Evolutionary conservation across 192 early-diverging fungal species (phyloP).

Genomic region (Backusella liffmaniae): DNA sequence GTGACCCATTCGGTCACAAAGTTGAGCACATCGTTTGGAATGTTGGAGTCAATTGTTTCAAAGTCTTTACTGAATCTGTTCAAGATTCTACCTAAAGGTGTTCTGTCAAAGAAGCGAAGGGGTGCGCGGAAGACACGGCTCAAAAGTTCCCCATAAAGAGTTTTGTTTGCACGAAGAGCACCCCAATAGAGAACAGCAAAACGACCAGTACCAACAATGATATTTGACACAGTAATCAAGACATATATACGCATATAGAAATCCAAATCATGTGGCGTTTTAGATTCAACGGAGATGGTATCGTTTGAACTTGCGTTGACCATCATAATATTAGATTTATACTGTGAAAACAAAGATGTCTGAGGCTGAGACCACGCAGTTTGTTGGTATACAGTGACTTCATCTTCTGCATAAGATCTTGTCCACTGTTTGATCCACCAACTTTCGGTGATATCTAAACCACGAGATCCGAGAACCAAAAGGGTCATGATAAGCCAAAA

Average conservation of each 20-base stretch:
- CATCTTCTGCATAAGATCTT: conserved; percentile 18
- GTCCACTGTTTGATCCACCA: conserved; percentile 48
- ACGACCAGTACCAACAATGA: conserved; percentile 42
- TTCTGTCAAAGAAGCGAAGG: conserved; percentile 79
- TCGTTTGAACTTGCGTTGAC: conserved; percentile 49
- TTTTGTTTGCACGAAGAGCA: conserved; percentile 49
- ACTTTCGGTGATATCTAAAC: conserved; percentile 35
- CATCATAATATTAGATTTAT: conserved; percentile 13
- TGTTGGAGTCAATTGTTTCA: conserved; percentile 44
- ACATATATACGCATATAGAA: conserved; percentile 65
- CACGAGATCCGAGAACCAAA: conserved; percentile 36
- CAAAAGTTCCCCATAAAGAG: conserved; percentile 55
- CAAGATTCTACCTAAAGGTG: conserved; percentile 78
- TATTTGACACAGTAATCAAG: conserved; percentile 45
- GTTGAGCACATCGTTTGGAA: conserved; percentile 14
- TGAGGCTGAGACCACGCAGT: conserved; percentile 11
- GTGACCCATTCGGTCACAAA: conserved; percentile 7
- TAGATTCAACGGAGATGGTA: conserved; percentile 16
- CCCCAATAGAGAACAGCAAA: conserved; percentile 44
- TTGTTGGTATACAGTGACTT: conserved; percentile 10
- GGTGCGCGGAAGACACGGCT: conserved; percentile 57
- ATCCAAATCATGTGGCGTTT: conserved; percentile 28
- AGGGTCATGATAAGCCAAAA: conserved; percentile 55
- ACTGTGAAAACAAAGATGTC: background rate
- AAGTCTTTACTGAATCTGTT: conserved; percentile 77